phyloP scores from a whole-genome alignment of 176 grass and related monocot species.

The Avena eriantha region DNA sequence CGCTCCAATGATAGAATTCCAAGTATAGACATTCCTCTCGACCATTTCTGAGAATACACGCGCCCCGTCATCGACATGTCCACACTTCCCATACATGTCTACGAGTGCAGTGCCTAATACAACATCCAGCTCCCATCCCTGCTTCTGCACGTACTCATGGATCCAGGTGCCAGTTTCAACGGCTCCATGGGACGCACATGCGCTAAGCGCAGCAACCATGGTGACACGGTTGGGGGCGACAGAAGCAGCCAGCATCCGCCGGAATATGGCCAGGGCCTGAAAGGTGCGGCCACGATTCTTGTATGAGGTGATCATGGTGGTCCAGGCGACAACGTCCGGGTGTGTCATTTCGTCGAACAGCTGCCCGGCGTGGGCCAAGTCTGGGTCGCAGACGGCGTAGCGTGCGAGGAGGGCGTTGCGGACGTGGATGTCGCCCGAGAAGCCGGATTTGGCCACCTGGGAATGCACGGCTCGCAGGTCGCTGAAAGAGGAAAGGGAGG shows the following conservation, averaged over 20 bases:
- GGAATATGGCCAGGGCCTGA: conserved; percentile 44
- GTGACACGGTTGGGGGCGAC: conserved; percentile 74
- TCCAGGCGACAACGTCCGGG: conserved; percentile 55
- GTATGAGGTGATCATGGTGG: conserved; percentile 54
- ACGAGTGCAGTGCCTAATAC: conserved; percentile 65
- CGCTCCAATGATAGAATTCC: conserved; percentile 68
- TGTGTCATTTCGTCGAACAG: conserved; percentile 70
- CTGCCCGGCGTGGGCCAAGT: conserved; percentile 35
- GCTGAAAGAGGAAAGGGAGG: conserved; percentile 50
- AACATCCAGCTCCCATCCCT: conserved; percentile 63
- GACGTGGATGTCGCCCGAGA: conserved; percentile 56
- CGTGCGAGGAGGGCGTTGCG: conserved; percentile 54
- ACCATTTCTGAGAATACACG: conserved; percentile 59
- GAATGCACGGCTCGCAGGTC: conserved; percentile 54
- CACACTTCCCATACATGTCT: conserved; percentile 81
- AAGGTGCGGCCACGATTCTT: conserved; percentile 46
- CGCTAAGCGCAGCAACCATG: conserved; percentile 58
- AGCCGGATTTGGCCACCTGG: conserved; percentile 52
- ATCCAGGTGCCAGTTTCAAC: conserved; percentile 66
- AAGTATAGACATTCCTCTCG: conserved; percentile 68
- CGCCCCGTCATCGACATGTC: conserved; percentile 32
- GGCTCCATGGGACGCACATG: conserved; percentile 43
- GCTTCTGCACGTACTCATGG: conserved; percentile 52
- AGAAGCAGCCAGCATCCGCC: conserved; percentile 49
- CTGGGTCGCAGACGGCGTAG: conserved; percentile 33